A percentile compares a stretch with the other conserved stretches of the same genome.
Conservation (phyloP, 2,329 filamentous ascomycete species). For the Colletotrichum spinosum region DNA sequence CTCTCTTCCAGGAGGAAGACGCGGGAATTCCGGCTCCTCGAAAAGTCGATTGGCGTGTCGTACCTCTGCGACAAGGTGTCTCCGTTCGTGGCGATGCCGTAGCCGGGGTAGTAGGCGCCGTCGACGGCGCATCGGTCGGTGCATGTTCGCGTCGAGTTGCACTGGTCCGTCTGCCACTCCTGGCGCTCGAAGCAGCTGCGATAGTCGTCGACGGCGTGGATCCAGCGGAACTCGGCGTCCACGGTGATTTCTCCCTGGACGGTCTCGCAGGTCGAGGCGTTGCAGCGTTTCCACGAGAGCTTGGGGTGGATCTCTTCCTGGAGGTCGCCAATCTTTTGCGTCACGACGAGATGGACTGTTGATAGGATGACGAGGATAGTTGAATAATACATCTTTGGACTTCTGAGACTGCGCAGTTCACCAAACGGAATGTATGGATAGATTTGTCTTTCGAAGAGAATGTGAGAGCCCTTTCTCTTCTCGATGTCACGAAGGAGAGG, state of each 20-base stretch:
- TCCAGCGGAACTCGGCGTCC: constrained; percentile 34
- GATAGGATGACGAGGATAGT: not conserved
- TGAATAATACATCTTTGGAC: not conserved
- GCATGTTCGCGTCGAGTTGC: constrained; percentile 51
- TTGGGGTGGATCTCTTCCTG: constrained; percentile 18
- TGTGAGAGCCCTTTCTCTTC: no score
- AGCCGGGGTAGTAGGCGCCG: constrained; percentile 56
- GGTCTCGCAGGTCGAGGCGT: not conserved
- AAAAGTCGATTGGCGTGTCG: constrained; percentile 58
- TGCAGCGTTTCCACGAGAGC: constrained; percentile 25
- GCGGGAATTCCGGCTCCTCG: constrained; percentile 57
- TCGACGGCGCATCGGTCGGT: constrained; percentile 58
- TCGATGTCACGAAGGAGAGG: no score
- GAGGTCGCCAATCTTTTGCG: constrained; percentile 13
- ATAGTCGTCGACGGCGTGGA: constrained; percentile 40
- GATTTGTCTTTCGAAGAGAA: no score
- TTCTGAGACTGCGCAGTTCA: not conserved
- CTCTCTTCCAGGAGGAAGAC: constrained; percentile 69
- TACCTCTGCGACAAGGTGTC: constrained; percentile 62
- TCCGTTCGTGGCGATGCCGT: constrained; percentile 60
- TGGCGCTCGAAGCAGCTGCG: constrained; percentile 59
- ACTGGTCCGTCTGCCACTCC: constrained; percentile 51
- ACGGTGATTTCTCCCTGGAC: constrained; percentile 21
- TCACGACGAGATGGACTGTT: constrained; percentile 5
- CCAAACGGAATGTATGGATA: no score